Evolutionary conservation across 106 monocot species (phyloP).

Genomic region (Dioscorea alata): DNA sequence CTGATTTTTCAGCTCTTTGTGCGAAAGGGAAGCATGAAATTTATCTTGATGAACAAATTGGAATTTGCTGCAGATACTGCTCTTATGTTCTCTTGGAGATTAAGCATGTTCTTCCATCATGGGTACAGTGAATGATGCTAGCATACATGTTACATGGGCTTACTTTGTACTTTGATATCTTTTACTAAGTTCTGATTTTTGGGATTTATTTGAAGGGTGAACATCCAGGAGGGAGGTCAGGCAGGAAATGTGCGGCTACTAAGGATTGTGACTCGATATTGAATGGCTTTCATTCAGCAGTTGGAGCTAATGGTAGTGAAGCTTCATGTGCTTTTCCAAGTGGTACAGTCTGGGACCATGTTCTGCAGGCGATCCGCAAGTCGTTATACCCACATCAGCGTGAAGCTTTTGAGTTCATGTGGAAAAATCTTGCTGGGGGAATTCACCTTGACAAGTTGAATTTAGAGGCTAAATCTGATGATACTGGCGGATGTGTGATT

Average conservation of each 20-base stretch:
- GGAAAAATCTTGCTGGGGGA: slow-evolving; percentile 37
- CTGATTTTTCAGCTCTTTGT: slow-evolving; percentile 12
- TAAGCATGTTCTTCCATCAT: slow-evolving; percentile 47
- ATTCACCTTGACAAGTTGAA: slow-evolving; percentile 27
- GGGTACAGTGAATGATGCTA: slow-evolving; percentile 28
- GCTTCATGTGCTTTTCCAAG: background rate
- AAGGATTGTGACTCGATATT: slow-evolving; percentile 10
- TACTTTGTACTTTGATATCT: background rate
- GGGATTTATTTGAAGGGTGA: slow-evolving; percentile 28
- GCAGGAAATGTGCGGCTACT: slow-evolving; percentile 2
- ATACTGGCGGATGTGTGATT: slow-evolving; percentile 50
- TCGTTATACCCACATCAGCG: slow-evolving; percentile 55
- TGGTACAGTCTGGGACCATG: slow-evolving; percentile 78
- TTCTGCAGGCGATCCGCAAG: slow-evolving; percentile 31
- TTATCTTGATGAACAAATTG: slow-evolving; percentile 70
- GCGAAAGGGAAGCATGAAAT: slow-evolving; percentile 39
- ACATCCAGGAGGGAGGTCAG: slow-evolving; percentile 7
- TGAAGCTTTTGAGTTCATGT: slow-evolving; percentile 77
- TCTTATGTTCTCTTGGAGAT: slow-evolving; percentile 40
- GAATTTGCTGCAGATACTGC: slow-evolving; percentile 67
- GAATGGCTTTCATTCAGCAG: slow-evolving; percentile 13
- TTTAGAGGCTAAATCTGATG: background rate
- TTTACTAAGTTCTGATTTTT: background rate
- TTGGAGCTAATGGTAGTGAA: slow-evolving; percentile 4
- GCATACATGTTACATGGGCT: background rate